Evolutionary conservation across 2,329 filamentous ascomycete genomes (phyloP).

Genomic region (Camillea tinctor): DNA sequence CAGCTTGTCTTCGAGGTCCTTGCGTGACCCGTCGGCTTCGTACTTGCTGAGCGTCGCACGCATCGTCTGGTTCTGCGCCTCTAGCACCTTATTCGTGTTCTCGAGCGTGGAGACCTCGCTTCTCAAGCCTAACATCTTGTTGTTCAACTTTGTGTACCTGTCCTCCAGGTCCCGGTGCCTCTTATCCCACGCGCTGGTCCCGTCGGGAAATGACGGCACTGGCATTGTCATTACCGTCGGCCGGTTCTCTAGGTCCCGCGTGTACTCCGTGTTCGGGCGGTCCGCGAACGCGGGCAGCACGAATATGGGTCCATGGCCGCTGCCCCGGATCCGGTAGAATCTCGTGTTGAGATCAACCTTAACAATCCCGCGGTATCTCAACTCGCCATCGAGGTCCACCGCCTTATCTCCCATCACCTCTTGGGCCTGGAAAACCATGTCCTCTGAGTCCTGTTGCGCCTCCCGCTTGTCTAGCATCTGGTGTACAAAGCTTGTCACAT

Average conservation of each 20-base stretch:
- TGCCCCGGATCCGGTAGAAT: constrained; percentile 50
- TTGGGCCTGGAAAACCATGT: constrained; percentile 34
- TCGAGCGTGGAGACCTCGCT: constrained; percentile 6
- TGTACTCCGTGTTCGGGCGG: constrained; percentile 45
- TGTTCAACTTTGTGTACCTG: constrained; percentile 1
- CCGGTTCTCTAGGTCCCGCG: constrained; percentile 43
- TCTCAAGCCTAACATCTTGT: not conserved
- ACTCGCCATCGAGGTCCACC: constrained; percentile 29
- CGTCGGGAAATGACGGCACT: constrained; percentile 16
- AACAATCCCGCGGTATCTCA: constrained; percentile 45
- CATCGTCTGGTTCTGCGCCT: not conserved
- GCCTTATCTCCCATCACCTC: constrained; percentile 43
- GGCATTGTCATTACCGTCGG: constrained; percentile 39
- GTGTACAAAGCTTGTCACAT: constrained; percentile 48
- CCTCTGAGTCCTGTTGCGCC: constrained; percentile 35
- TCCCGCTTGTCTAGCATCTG: constrained; percentile 47
- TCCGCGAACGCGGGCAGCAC: constrained; percentile 49
- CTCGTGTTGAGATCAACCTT: constrained; percentile 49
- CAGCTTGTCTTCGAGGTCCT: not conserved
- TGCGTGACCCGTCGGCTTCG: constrained; percentile 1
- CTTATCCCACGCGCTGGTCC: constrained; percentile 24
- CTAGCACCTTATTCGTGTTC: not conserved
- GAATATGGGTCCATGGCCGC: constrained; percentile 49
- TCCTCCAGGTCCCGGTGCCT: constrained; percentile 18
- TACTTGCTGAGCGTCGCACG: not conserved